Evolutionary conservation across 805 yeast species (phyloP), one percentile per base, ranked within the genome.

Genomic region (Candida adriatica): DNA sequence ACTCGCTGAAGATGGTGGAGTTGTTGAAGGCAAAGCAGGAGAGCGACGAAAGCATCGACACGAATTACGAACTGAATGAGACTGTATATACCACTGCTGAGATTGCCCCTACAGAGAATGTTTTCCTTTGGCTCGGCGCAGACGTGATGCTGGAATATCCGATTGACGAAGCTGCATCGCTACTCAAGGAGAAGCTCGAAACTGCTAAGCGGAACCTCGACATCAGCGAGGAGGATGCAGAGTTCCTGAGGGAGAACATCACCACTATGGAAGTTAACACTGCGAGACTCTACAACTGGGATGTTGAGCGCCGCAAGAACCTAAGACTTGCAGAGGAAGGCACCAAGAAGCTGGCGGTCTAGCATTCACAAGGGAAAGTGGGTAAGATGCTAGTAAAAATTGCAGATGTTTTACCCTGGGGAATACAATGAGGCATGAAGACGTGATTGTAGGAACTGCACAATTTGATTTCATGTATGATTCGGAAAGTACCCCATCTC

Each of bases 211-310:
- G 68, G 24, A 79, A 73, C 42, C 67, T 75, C 45, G 53, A 59
- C 16, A 63, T 68, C 26, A 80, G 94, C 22, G 75, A 83, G 43
- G 94, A 83, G 42, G 98, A 86, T 53, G 68, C 83, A 39, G 95
- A 84, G 49, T 87, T 77, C 44, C 66, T 79, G 39, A 73, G 92
- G 42, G 92, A 83, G 44, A 87, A 87, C 48, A 88, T 90, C 41
- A 92, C 98, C 11, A 90, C 96, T 4, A 85, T 92, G 88, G 97
- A 92, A 57, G 98, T 92, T 31, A 92, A 92, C 53, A 86, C 95
- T 13, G 96, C 98, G 1, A 71, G 98, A 43, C 68, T 83, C 53
- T 84, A 83, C 53, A 84, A 84, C 49, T 83, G 90, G 88, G 94
- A 82, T 52, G 90, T 84, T 8, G 83, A 79, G 50, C 70, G 84